Conservation (phyloP, 495 filamentous ascomycete genomes). For the Podospora conica region DNA sequence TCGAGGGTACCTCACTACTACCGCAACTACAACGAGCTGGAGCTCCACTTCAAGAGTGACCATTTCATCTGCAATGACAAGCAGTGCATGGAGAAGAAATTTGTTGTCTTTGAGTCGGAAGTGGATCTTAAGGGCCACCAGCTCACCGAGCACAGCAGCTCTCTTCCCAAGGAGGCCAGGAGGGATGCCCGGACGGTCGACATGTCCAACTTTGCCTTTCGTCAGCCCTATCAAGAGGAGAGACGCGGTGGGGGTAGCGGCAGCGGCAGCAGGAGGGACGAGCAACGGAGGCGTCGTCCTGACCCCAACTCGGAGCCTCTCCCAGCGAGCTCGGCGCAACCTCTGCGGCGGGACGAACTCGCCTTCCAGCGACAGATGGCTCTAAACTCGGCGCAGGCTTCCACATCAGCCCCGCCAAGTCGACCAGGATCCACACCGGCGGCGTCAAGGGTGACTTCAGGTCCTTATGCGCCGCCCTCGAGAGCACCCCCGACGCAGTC, state of each 20-base stretch:
- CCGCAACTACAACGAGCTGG: slow-evolving; percentile 74
- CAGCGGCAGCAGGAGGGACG: slow-evolving; percentile 28
- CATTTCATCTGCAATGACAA: slow-evolving; percentile 80
- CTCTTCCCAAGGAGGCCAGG: slow-evolving; percentile 60
- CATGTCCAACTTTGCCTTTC: slow-evolving; percentile 76
- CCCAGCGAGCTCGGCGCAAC: slow-evolving; percentile 72
- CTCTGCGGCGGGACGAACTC: slow-evolving; percentile 76
- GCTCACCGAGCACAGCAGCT: slow-evolving; percentile 31
- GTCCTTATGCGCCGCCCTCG: slow-evolving; percentile 26
- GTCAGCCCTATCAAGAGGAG: slow-evolving; percentile 61
- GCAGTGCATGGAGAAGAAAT: slow-evolving; percentile 94
- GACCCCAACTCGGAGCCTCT: slow-evolving; percentile 69
- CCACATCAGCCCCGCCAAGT: background rate
- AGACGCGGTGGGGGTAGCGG: slow-evolving; percentile 51
- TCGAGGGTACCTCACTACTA: slow-evolving; percentile 77
- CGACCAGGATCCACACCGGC: background rate
- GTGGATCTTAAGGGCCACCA: slow-evolving; percentile 71
- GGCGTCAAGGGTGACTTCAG: slow-evolving; percentile 41
- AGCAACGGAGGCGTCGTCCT: slow-evolving; percentile 44
- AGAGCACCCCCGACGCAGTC: slow-evolving; percentile 17
- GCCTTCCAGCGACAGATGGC: slow-evolving; percentile 92
- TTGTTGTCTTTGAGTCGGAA: slow-evolving; percentile 91
- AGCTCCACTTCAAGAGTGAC: slow-evolving; percentile 76
- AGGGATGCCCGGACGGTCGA: slow-evolving; percentile 83
- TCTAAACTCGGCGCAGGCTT: slow-evolving; percentile 68